A percentile compares a stretch with the other conserved stretches of the same genome.
phyloP scores from a whole-genome alignment of 805 yeast species.

The Candida michaelii region DNA sequence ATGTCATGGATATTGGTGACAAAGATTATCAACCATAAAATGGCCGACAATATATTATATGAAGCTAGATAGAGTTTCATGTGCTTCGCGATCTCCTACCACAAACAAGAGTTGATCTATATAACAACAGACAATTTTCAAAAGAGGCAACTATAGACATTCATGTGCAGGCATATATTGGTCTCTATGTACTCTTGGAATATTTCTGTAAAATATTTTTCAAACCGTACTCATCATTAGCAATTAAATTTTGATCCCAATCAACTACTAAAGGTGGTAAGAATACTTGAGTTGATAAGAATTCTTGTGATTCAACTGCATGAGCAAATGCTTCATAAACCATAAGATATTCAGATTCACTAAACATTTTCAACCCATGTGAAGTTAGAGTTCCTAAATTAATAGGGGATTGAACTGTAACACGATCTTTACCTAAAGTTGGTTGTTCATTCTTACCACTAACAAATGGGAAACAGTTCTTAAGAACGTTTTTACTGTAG shows the following conservation, averaged over 20 bases:
- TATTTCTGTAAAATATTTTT: constrained; percentile 31
- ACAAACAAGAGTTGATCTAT: too few relatives aligned
- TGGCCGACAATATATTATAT: constrained; percentile 3
- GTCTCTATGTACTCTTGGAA: not conserved
- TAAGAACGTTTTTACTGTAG: constrained; percentile 25
- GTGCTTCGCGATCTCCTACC: not conserved
- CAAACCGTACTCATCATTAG: constrained; percentile 36
- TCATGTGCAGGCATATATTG: too few relatives aligned
- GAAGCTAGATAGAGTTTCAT: not conserved
- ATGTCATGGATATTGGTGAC: not conserved
- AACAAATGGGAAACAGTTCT: constrained; percentile 38
- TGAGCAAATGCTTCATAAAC: constrained; percentile 37
- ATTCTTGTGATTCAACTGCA: constrained; percentile 23
- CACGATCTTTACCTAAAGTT: constrained; percentile 16
- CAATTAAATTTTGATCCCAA: constrained; percentile 46
- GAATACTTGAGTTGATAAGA: constrained; percentile 33
- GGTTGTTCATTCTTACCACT: constrained; percentile 21
- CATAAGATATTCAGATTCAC: constrained; percentile 37
- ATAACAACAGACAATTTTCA: too few relatives aligned
- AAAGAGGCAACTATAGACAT: too few relatives aligned
- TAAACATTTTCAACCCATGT: constrained; percentile 31
- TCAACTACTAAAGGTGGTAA: constrained; percentile 44
- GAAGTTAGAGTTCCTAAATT: constrained; percentile 20
- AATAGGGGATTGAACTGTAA: constrained; percentile 17
- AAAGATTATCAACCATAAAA: constrained; percentile 2